Percentiles rank a stretch among this genome's conserved stretches.
Conservation (phyloP, 169 alveolate genomes). For the Cryptosporidium xiaoi region DNA sequence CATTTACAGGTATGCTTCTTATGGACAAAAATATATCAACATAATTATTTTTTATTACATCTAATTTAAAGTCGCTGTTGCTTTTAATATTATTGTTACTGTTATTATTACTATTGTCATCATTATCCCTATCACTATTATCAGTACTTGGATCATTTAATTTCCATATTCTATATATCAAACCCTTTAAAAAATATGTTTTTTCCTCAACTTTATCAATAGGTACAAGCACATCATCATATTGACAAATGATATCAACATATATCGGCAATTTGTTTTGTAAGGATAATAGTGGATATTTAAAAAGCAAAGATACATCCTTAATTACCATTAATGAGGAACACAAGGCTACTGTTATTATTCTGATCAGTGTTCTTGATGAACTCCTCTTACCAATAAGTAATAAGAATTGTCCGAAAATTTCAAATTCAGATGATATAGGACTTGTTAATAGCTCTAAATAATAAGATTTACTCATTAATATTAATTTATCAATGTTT, state of each 20-base stretch:
- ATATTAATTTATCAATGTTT: conserved; percentile 1
- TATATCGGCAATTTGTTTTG: conserved; percentile 41
- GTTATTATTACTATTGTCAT: neutral
- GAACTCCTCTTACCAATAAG: conserved; percentile 26
- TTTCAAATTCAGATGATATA: conserved; percentile 65
- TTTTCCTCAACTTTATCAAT: conserved; percentile 26
- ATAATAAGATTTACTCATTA: conserved; percentile 29
- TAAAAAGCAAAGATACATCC: conserved; percentile 31
- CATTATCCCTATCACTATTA: neutral
- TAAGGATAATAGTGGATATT: conserved; percentile 52
- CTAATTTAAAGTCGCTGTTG: too few species aligned
- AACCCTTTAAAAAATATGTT: conserved; percentile 57
- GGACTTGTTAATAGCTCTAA: conserved; percentile 70
- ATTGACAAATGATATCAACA: conserved; percentile 45
- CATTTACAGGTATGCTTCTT: conserved; percentile 34
- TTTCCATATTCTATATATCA: conserved; percentile 42
- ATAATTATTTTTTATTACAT: neutral
- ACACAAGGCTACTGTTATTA: conserved; percentile 54
- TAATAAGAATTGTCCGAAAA: conserved; percentile 39
- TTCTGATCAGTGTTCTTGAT: conserved; percentile 47
- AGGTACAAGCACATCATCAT: conserved; percentile 63
- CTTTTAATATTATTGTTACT: neutral
- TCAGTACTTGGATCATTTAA: neutral
- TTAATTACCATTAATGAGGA: conserved; percentile 58
- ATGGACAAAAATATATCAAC: conserved; percentile 32